Conservation (phyloP, 169 alveolate species). For the Fabrea salina region DNA sequence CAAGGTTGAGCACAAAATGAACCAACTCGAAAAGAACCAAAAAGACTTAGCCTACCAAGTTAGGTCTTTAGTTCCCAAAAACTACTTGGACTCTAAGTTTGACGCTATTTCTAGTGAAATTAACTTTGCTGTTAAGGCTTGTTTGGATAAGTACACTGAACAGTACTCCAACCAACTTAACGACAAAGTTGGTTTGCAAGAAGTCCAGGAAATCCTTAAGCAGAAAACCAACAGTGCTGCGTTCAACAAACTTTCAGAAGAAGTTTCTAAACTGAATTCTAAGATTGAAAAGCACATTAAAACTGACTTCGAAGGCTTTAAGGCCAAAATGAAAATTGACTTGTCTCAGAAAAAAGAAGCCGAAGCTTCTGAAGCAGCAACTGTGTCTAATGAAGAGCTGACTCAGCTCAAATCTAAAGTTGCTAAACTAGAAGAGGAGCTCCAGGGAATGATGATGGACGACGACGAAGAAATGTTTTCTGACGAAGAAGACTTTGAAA, state of each 20-base stretch:
- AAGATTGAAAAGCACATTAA: conserved; percentile 20
- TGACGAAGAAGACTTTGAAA: conserved; percentile 10
- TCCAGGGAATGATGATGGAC: not conserved
- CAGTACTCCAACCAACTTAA: not conserved
- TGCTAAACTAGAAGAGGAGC: not conserved
- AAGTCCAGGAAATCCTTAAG: not conserved
- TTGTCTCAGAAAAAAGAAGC: not conserved
- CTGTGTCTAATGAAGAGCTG: not conserved
- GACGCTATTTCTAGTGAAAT: not conserved
- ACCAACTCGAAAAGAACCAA: not conserved
- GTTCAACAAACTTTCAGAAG: not conserved
- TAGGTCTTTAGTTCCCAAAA: not conserved
- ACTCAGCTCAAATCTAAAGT: not conserved
- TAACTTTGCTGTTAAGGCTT: not conserved
- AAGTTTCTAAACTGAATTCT: not conserved
- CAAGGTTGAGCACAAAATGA: not conserved
- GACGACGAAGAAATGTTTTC: not conserved
- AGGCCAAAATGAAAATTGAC: conserved; percentile 15
- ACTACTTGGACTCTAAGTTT: not conserved
- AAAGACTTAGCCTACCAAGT: not conserved
- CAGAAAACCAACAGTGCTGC: not conserved
- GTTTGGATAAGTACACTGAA: not conserved
- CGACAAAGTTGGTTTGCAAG: not conserved
- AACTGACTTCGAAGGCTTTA: conserved; percentile 23
- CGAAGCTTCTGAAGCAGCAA: not conserved